Evolutionary conservation across 192 early-diverging fungal genomes (phyloP), one percentile per base, ranked within the genome.

Genomic region (Coemansia sp.): DNA sequence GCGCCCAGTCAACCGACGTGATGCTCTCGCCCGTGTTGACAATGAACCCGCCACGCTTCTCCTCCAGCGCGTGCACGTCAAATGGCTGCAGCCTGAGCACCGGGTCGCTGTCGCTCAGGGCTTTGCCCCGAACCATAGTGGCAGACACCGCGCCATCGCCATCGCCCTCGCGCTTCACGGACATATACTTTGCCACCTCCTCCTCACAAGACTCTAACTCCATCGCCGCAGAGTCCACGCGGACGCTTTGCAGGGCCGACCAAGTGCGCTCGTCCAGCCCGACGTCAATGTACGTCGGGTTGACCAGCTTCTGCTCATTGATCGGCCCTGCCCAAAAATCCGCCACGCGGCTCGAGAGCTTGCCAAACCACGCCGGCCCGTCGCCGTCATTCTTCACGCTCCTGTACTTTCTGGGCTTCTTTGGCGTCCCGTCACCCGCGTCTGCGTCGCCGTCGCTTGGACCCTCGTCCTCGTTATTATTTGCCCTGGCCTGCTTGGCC

Each of bases 1-100:
- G 75, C 25, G 50, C 57, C 75, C 75, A 78, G 65, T 78, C 75
- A 12, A 68, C 33, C 6, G 57, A 40, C 50, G 42, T 42, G 19
- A 65, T 58, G 4, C 46, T 46, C 48, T 62, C 48, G 21, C 54
- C 54, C 4, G 45, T 54, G 19, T 72, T 78, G 54, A 38, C 54
- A 6, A 62, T 47, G 60, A 65, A 71, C 19, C 56, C 62, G 11
- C 31, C 18, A 12, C 47, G 44, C 25, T 56, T 27, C 2, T 31
- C 58, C 29, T 24, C 29, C 29, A 64, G 44, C 11, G 12, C 33
- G 19, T 43, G 56, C 25, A 47, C 62, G 11, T 18, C 23, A 5
- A 49, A 32, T 28, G 50, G 62, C 10, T 42, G 23, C 6, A 70
- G 18, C 12, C 48, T 19, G 21, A 64, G 24, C 14, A 33, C 19